Evolutionary conservation across 1,139 yeast species (phyloP).

Genomic region (Wickerhamiella pararugosa): DNA sequence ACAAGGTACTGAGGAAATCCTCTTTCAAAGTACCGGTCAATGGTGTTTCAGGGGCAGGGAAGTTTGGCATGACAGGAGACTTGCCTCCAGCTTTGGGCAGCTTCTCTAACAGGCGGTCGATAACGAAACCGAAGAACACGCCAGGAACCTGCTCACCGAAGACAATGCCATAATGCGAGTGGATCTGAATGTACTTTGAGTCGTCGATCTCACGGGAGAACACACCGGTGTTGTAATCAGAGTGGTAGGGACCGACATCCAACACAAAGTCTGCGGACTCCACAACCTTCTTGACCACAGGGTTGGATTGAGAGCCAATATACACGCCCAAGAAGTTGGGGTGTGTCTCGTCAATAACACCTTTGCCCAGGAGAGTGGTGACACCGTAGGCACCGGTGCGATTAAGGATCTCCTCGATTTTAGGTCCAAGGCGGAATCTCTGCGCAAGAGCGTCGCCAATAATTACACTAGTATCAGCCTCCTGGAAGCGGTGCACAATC

Average conservation of each 20-base stretch:
- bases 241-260: conserved; percentile 28
- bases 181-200: conserved; percentile 26
- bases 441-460: conserved; percentile 54
- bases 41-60: conserved; percentile 8
- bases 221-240: conserved; percentile 32
- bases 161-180: conserved; percentile 34
- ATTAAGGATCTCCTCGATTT: conserved; percentile 33
- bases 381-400: conserved; percentile 33
- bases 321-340: conserved; percentile 50
- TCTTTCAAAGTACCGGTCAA: conserved; percentile 23
- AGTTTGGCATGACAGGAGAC: conserved; percentile 19
- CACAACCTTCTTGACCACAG: conserved; percentile 29
- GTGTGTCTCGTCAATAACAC: conserved; percentile 46
- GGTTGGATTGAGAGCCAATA: conserved; percentile 36
- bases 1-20: conserved; percentile 21
- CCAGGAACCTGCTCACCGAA: conserved; percentile 27
- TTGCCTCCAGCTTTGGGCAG: conserved; percentile 22
- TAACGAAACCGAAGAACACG: conserved; percentile 35
- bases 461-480: conserved; percentile 43
- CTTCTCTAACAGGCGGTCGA: conserved; percentile 30
- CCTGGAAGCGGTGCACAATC: conserved; percentile 37
- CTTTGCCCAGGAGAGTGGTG: conserved; percentile 38
- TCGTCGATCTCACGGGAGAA: conserved; percentile 28
- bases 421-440: conserved; percentile 29
- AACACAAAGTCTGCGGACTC: conserved; percentile 26